Percentiles rank a stretch among this genome's conserved stretches.
Evolutionary conservation across 169 alveolate genomes (phyloP).

Genomic region (Fabrea salina): DNA sequence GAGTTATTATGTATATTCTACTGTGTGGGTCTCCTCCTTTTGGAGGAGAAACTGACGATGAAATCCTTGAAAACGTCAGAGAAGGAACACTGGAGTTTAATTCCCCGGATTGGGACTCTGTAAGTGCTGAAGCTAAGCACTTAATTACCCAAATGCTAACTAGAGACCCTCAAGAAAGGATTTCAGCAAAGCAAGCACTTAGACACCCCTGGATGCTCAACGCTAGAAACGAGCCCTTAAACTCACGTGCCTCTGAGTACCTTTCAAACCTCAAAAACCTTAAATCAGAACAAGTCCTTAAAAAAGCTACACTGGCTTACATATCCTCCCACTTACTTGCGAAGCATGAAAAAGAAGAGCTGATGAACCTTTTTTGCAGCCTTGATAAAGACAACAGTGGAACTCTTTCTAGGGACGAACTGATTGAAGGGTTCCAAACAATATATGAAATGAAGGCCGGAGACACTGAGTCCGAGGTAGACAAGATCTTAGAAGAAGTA

Average conservation of each 20-base stretch:
- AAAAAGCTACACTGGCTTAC: neutral
- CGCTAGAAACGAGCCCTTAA: constrained; percentile 5
- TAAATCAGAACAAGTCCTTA: neutral
- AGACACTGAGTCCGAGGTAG: neutral
- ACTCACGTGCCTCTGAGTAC: too few relatives aligned
- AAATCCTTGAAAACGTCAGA: constrained; percentile 83
- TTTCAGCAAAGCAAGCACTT: constrained; percentile 90
- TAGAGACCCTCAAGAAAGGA: constrained; percentile 83
- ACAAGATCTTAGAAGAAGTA: neutral
- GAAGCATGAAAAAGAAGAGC: neutral
- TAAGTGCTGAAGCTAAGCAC: constrained; percentile 90
- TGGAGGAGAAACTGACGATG: constrained; percentile 89
- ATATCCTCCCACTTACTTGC: neutral
- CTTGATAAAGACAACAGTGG: constrained; percentile 23
- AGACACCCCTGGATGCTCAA: constrained; percentile 88
- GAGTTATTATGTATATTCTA: constrained; percentile 61
- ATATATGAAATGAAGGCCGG: neutral
- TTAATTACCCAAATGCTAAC: constrained; percentile 86
- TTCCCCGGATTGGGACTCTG: constrained; percentile 80
- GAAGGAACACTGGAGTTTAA: constrained; percentile 78
- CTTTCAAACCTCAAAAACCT: neutral
- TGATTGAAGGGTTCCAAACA: neutral
- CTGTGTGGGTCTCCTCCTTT: constrained; percentile 88
- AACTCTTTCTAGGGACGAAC: neutral
- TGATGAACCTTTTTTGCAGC: neutral